These are phyloP conservation scores for Macrotyloma uniflorum DNA, from an alignment of 306 rosid genomes.

Conservation along the genomic window DNA sequence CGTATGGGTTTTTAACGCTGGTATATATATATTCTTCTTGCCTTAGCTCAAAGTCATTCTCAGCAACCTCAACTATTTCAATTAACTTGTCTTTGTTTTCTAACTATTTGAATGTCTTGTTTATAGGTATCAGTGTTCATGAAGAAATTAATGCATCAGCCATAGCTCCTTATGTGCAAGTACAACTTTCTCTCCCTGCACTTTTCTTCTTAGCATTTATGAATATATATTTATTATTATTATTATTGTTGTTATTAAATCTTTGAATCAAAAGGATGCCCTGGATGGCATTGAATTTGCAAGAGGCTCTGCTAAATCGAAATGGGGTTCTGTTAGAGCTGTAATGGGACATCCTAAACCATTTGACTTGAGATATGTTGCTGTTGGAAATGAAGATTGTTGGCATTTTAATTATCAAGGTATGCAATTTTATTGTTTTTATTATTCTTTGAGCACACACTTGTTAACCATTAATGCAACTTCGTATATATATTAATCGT, in stretches of 20 bases:
- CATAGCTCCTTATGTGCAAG: conserved; percentile 83
- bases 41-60: background rate
- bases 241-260: background rate
- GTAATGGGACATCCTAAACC: conserved; percentile 85
- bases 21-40: conserved; percentile 43
- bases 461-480: background rate
- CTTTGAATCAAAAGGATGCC: conserved; percentile 62
- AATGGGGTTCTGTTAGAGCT: conserved; percentile 86
- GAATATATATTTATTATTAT: background rate
- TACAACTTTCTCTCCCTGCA: background rate
- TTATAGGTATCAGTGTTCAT: conserved; percentile 71
- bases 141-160: conserved; percentile 68
- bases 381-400: conserved; percentile 93
- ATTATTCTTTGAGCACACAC: background rate
- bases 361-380: conserved; percentile 80
- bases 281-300: conserved; percentile 95
- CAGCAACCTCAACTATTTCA: background rate
- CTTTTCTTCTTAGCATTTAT: background rate
- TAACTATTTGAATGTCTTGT: conserved; percentile 30
- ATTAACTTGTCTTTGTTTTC: conserved; percentile 16
- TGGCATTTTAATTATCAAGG: conserved; percentile 70
- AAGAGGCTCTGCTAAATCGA: conserved; percentile 67
- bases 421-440: conserved; percentile 18
- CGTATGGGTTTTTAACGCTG: conserved; percentile 90
- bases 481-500: background rate